These are phyloP conservation scores for Lepidium africanum DNA, from an alignment of 345 rosid genomes.

Conservation along the genomic window DNA sequence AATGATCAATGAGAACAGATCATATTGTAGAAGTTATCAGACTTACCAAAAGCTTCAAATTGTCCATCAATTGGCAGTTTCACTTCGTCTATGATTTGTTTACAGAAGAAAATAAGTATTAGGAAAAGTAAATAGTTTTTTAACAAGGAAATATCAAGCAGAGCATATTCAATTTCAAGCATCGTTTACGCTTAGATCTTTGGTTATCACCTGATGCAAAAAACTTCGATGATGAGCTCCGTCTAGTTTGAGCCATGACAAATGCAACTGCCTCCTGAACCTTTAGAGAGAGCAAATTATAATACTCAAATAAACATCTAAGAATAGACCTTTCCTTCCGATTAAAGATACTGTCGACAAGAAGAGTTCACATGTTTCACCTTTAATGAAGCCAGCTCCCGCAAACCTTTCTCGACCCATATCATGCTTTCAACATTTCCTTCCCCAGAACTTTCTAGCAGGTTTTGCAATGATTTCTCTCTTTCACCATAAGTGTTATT, in stretches of 20 bases:
- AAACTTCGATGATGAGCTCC: conserved; percentile 31
- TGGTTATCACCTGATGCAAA: conserved; percentile 33
- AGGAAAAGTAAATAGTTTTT: neutral
- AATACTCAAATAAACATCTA: neutral
- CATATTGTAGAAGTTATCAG: neutral
- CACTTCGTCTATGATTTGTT: conserved; percentile 43
- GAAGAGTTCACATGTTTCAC: conserved; percentile 29
- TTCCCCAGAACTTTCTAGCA: conserved; percentile 47
- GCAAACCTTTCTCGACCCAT: conserved; percentile 77
- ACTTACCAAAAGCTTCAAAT: conserved; percentile 69
- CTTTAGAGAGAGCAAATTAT: conserved; percentile 13
- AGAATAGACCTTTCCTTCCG: neutral
- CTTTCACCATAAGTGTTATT: conserved; percentile 38
- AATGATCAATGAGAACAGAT: neutral
- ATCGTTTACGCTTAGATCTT: neutral
- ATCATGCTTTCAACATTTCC: conserved; percentile 76
- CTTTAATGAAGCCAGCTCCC: conserved; percentile 76
- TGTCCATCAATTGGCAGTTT: conserved; percentile 62
- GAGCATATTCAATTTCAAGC: neutral
- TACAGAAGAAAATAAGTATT: neutral
- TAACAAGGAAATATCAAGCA: neutral
- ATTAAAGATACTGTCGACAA: neutral
- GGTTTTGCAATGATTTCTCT: conserved; percentile 33
- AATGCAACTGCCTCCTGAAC: conserved; percentile 62
- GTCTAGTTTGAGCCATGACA: conserved; percentile 69